Evolutionary conservation across 306 rosid species (phyloP).

Genomic region (peach (Prunus persica)): Prunus_persica_NCBIv2 NC_034015.1:20532001-20532500

Average conservation of each 20-base stretch:
- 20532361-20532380: background rate
- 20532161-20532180: background rate
- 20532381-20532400: background rate
- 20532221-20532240: background rate
- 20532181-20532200: too few species aligned
- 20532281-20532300: too few species aligned
- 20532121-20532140: slow-evolving; percentile 77
- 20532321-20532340: too few species aligned
- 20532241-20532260: too few species aligned
- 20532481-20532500: slow-evolving; percentile 24
- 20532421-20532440: slow-evolving; percentile 45
- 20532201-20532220: background rate
- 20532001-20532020: slow-evolving; percentile 64
- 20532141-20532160: slow-evolving; percentile 22
- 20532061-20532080: slow-evolving; percentile 67
- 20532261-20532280: too few species aligned
- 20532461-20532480: slow-evolving; percentile 75
- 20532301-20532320: too few species aligned
- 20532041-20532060: slow-evolving; percentile 45
- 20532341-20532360: too few species aligned
- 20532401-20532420: background rate
- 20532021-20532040: slow-evolving; percentile 55
- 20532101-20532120: slow-evolving; percentile 94
- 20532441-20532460: slow-evolving; percentile 91
- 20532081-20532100: slow-evolving; percentile 80